Evolutionary conservation across 2,329 filamentous ascomycete genomes (phyloP), one percentile per base, ranked within the genome.

Genomic region (Diaporthe eres): DNA sequence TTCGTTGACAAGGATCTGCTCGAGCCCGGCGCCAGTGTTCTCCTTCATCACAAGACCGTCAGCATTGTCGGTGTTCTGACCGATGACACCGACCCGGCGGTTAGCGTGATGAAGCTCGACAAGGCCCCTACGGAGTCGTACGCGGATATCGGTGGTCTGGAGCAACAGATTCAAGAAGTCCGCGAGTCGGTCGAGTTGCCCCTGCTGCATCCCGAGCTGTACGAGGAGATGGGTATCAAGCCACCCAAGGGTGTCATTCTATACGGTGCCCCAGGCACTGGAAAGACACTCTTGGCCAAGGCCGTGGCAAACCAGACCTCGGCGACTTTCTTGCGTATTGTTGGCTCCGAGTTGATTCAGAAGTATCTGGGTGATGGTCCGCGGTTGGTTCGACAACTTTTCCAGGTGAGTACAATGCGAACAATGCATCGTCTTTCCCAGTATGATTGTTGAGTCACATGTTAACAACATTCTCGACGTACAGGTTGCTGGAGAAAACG

Each of bases 181-280:
- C 91, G 97, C 80, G 97, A 99, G 87, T 98, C 97, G 1, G 97
- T 99, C 75, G 97, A 99, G 87, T 86, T 99, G 81, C 97, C 97
- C 7, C 89, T 99, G 78, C 89, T 99, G 76, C 97, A 99, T 84
- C 97, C 97, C 0, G 97, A 99, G 86, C 88, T 99, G 71, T 99
- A 99, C 86, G 97, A 99, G 85, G 97, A 99, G 88, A 99, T 99
- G 97, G 97, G 97, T 82, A 98, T 99, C 90, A 99, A 99, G 86
- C 97, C 97, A 6, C 97, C 97, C 77, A 99, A 99, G 90, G 97
- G 97, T 90, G 97, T 99, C 81, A 99, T 99, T 82, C 93, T 99
- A 37, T 99, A 99, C 84, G 97, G 97, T 87, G 95, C 95, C 7
- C 97, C 97, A 0, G 97, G 97, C 85, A 99, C 97, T 12, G 97